These are phyloP conservation scores for Suhomyces yuchorum DNA, from an alignment of 1,139 yeast genomes.

Conservation along the genomic window DNA sequence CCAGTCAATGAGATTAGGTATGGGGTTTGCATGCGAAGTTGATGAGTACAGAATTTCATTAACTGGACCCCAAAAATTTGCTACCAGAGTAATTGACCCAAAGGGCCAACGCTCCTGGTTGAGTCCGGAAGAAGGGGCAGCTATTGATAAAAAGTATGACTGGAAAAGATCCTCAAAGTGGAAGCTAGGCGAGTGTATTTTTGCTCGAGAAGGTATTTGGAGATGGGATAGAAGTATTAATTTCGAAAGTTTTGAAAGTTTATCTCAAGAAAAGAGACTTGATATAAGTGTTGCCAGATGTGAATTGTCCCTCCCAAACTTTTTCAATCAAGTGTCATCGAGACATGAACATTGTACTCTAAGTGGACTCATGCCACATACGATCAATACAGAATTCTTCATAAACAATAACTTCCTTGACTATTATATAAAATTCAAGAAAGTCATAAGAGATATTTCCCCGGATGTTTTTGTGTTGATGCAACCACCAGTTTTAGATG, in stretches of 20 bases:
- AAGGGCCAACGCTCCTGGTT: conserved; percentile 73
- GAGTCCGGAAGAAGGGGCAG: conserved; percentile 35
- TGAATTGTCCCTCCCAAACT: conserved; percentile 33
- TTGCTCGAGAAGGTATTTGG: conserved; percentile 82
- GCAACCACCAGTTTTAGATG: conserved; percentile 82
- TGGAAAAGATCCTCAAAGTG: conserved; percentile 68
- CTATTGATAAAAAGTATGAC: conserved; percentile 62
- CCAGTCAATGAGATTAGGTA: conserved; percentile 64
- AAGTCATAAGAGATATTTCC: conserved; percentile 46
- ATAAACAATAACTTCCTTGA: conserved; percentile 63
- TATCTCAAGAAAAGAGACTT: conserved; percentile 35
- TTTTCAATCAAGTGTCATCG: conserved; percentile 32
- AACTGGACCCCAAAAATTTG: conserved; percentile 72
- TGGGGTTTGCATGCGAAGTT: conserved; percentile 68
- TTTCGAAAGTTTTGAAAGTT: conserved; percentile 21
- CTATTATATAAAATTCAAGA: conserved; percentile 54
- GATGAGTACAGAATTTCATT: conserved; percentile 67
- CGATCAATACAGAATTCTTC: conserved; percentile 58
- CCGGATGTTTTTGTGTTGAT: conserved; percentile 60
- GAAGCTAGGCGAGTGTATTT: conserved; percentile 75
- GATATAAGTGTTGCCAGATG: conserved; percentile 32
- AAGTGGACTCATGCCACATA: conserved; percentile 26
- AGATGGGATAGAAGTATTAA: conserved; percentile 37
- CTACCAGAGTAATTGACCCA: conserved; percentile 62
- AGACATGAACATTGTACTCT: conserved; percentile 24